A percentile compares a stretch with the other conserved stretches of the same genome.
Evolutionary conservation across 139 green algal species (phyloP).

Genomic region (Tetradesmus lagerheimii): DNA sequence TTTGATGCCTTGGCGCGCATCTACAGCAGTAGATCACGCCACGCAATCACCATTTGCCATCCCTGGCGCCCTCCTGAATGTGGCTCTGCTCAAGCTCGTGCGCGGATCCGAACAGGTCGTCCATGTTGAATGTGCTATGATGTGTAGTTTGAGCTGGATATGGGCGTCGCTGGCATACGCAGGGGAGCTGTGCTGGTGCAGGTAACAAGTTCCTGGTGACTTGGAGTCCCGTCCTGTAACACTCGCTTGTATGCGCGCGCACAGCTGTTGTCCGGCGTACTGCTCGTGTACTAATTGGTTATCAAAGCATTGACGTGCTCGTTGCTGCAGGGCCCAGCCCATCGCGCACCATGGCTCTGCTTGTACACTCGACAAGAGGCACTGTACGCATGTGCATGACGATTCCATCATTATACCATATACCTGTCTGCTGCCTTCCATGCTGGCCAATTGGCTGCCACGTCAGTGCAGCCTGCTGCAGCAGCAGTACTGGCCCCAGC

Average conservation of each 20-base stretch:
- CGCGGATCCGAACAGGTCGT: conserved; percentile 62
- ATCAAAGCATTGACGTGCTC: neutral
- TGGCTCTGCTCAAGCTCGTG: conserved; percentile 62
- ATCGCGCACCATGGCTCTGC: conserved; percentile 19
- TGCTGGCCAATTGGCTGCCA: neutral
- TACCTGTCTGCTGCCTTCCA: neutral
- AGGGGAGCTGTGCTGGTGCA: neutral
- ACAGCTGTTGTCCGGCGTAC: neutral
- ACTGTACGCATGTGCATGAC: neutral
- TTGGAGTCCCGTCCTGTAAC: neutral
- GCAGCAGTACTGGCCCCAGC: neutral
- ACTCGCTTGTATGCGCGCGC: neutral
- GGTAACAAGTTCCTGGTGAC: conserved; percentile 3
- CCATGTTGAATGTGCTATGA: conserved; percentile 6
- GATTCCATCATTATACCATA: neutral
- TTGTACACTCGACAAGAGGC: neutral
- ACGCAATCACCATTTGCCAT: conserved; percentile 50
- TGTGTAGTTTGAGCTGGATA: too few relatives aligned
- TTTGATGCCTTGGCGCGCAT: too few relatives aligned
- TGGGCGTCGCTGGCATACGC: too few relatives aligned
- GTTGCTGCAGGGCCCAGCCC: neutral
- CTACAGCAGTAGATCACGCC: neutral
- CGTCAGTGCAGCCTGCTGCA: conserved; percentile 8
- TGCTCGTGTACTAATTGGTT: neutral
- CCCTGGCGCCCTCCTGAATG: conserved; percentile 56